A percentile compares a stretch with the other conserved stretches of the same genome.
These are phyloP conservation scores for Globisporangium carolinianum DNA, from an alignment of 352 stramenopile genomes.

Conservation along the genomic window DNA sequence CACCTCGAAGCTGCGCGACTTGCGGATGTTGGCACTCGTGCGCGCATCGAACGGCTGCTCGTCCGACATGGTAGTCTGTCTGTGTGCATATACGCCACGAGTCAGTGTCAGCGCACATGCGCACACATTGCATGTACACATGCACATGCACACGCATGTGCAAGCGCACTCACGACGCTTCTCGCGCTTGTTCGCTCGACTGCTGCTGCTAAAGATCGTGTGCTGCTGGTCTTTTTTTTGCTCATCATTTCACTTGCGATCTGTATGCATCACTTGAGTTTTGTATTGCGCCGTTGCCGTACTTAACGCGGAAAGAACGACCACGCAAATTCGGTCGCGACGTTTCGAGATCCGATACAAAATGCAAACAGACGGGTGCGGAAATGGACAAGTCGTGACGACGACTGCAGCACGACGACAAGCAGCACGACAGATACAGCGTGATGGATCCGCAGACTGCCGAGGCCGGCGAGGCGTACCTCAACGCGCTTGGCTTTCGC, in stretches of 20 bases:
- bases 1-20: constrained; percentile 39
- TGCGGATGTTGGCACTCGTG: constrained; percentile 20
- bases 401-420: too few species aligned
- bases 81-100: not conserved
- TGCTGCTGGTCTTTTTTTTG: too few species aligned
- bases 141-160: too few species aligned
- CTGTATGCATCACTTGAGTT: not conserved
- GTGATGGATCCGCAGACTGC: constrained; percentile 68
- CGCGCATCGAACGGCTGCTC: not conserved
- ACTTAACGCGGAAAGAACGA: too few species aligned
- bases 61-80: not conserved
- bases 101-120: not conserved
- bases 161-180: too few species aligned
- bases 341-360: too few species aligned
- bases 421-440: too few species aligned
- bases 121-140: not conserved
- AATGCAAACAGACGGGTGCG: too few species aligned
- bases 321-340: too few species aligned
- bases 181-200: not conserved
- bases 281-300: not conserved
- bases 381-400: too few species aligned
- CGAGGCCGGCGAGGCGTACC: constrained; percentile 78
- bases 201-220: not conserved
- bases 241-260: too few species aligned
- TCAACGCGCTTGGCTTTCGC: constrained; percentile 85